These are phyloP conservation scores for Tylopilus sp. DNA, from an alignment of 768 basidiomycete genomes.

Conservation along the genomic window DNA sequence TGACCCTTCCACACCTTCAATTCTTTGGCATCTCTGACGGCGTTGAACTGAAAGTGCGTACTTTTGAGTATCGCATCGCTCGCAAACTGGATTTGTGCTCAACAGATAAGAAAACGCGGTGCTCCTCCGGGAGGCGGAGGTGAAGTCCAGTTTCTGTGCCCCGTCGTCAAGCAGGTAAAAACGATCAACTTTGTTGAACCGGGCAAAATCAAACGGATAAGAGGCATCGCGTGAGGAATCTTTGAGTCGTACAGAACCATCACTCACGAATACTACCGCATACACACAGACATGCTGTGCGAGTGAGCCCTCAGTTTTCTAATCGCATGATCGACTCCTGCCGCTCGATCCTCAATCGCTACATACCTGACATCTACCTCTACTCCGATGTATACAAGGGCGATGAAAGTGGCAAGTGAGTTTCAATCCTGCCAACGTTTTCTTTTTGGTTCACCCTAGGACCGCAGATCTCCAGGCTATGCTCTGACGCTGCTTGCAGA, in stretches of 20 bases:
- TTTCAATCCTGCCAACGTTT: slow-evolving; percentile 2
- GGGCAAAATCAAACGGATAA: slow-evolving; percentile 90
- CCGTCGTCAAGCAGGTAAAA: slow-evolving; percentile 86
- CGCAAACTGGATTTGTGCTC: not conserved
- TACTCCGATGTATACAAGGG: slow-evolving; percentile 99
- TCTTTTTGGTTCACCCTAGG: not conserved
- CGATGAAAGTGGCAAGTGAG: slow-evolving; percentile 94
- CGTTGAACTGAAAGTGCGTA: slow-evolving; percentile 75
- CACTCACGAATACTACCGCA: not conserved
- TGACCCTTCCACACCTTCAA: slow-evolving; percentile 87
- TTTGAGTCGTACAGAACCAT: not conserved
- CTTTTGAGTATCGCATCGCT: not conserved
- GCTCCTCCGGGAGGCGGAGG: slow-evolving; percentile 89
- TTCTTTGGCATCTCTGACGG: slow-evolving; percentile 88
- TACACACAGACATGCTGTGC: slow-evolving; percentile 83
- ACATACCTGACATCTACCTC: slow-evolving; percentile 96
- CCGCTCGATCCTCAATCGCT: slow-evolving; percentile 89
- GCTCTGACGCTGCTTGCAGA: slow-evolving; percentile 88
- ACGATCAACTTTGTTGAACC: slow-evolving; percentile 89
- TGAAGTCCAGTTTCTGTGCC: slow-evolving; percentile 91
- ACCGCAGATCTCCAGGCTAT: slow-evolving; percentile 94
- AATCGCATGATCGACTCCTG: slow-evolving; percentile 97
- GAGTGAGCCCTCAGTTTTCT: slow-evolving; percentile 95
- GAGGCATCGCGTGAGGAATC: slow-evolving; percentile 84
- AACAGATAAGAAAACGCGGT: slow-evolving; percentile 93